Evolutionary conservation across 805 yeast species (phyloP).

Genomic region (Candida argentea): DNA sequence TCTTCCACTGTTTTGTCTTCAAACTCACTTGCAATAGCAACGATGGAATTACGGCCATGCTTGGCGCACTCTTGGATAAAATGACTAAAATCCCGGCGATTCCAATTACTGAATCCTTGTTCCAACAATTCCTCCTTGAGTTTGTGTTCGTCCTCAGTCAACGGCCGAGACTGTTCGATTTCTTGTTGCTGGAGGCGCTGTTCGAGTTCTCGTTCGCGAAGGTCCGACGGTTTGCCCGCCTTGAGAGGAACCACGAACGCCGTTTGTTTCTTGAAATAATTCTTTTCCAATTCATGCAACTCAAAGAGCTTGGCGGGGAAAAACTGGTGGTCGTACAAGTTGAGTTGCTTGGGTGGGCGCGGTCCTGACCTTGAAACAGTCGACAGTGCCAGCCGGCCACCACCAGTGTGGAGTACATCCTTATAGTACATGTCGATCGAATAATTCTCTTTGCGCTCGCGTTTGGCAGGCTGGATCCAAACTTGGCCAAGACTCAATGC

Average conservation of each 20-base stretch:
- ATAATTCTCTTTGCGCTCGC: slow-evolving; percentile 78
- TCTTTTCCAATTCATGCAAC: slow-evolving; percentile 71
- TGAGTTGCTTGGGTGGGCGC: slow-evolving; percentile 75
- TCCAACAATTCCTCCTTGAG: slow-evolving; percentile 46
- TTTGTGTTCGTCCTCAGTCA: slow-evolving; percentile 73
- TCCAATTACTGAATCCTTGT: slow-evolving; percentile 77
- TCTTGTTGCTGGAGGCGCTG: slow-evolving; percentile 57
- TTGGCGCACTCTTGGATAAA: slow-evolving; percentile 67
- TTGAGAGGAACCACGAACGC: slow-evolving; percentile 55
- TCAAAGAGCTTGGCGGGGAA: slow-evolving; percentile 69
- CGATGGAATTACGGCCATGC: slow-evolving; percentile 69
- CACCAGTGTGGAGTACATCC: slow-evolving; percentile 68
- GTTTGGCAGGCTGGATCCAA: slow-evolving; percentile 81
- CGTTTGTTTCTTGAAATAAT: slow-evolving; percentile 60
- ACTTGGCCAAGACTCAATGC: slow-evolving; percentile 41
- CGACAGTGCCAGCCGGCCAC: slow-evolving; percentile 26
- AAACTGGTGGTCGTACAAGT: slow-evolving; percentile 85
- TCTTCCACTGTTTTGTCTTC: slow-evolving; percentile 77
- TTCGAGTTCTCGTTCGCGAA: slow-evolving; percentile 27
- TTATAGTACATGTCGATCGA: slow-evolving; percentile 81
- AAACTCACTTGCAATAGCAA: slow-evolving; percentile 65
- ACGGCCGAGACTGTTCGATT: slow-evolving; percentile 65
- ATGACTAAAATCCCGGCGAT: slow-evolving; percentile 77
- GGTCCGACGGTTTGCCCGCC: slow-evolving; percentile 36
- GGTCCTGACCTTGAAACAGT: slow-evolving; percentile 46